A percentile compares a stretch with the other conserved stretches of the same genome.
Conservation (phyloP, 2,329 filamentous ascomycete genomes). For the Cladorrhinum sp. region DNA sequence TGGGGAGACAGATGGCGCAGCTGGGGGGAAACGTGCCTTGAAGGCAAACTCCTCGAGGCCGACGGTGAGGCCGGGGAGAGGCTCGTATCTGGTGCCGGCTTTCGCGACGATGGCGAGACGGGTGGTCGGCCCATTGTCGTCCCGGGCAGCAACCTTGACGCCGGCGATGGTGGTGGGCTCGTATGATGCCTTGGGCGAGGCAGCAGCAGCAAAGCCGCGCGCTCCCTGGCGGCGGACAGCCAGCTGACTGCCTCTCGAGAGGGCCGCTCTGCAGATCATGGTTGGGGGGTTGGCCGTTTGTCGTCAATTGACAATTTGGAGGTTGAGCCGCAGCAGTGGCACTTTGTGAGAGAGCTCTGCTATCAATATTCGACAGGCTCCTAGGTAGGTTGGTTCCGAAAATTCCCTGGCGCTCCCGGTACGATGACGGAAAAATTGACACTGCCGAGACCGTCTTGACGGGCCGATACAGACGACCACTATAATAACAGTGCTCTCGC, state of each 20-base stretch:
- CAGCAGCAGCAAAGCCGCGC: conserved; percentile 58
- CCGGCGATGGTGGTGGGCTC: conserved; percentile 82
- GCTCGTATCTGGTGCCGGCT: conserved; percentile 90
- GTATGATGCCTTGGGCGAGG: conserved; percentile 73
- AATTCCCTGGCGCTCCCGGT: conserved; percentile 28
- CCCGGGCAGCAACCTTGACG: conserved; percentile 89
- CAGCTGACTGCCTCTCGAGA: conserved; percentile 58
- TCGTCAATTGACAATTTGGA: conserved; percentile 52
- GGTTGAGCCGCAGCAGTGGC: conserved; percentile 26
- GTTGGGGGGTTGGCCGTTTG: conserved; percentile 50
- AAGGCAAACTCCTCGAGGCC: conserved; percentile 95
- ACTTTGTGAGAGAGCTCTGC: conserved; percentile 29
- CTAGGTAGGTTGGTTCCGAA: conserved; percentile 24
- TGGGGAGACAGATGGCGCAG: conserved; percentile 34
- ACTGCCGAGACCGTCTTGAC: conserved; percentile 24
- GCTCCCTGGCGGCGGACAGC: conserved; percentile 53
- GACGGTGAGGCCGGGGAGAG: conserved; percentile 82
- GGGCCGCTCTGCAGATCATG: conserved; percentile 62
- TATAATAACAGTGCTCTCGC: conserved; percentile 1
- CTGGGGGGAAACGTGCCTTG: conserved; percentile 56
- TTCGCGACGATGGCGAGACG: conserved; percentile 90
- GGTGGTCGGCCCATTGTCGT: conserved; percentile 82
- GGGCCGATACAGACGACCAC: conserved; percentile 3
- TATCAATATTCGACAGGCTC: conserved; percentile 3
- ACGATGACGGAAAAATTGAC: conserved; percentile 28